Evolutionary conservation across 768 basidiomycete genomes (phyloP), one percentile per base, ranked within the genome.

Genomic region (Boletales sp.): DNA sequence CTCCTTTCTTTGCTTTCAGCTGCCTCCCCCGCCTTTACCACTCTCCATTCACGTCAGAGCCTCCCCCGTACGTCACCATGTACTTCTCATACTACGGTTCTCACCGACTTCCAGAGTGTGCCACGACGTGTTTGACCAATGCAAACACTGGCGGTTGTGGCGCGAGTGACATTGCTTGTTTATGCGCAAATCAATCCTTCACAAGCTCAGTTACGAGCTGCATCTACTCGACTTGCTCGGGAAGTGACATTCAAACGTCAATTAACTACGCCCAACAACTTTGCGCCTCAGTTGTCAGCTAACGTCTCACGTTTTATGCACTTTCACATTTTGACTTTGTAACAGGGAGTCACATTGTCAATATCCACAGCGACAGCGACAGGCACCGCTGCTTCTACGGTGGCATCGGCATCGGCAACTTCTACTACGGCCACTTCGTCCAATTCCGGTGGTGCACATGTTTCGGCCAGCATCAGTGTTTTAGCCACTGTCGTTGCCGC

Each of bases 261-360:
- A 61, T 76, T 44, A 17, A 48, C 0, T 65, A 62, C 46, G 75
- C 83, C 7, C 64, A 72, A 42, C 41, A 55, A 2, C 56, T 79
- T 38, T 85, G 84, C 53, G 60, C 60, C 0, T 65, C 71, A 39
- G 81, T 77, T 37, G 83, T 84, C 69, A 49, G 79, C 9, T n/a
- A 14, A 8, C 34, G 8, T 25, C 2, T 12, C 10, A 8, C 17
- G 7, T 28, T 21, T 10, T 8, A 35, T 25, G 36, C 8, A 21
- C 21, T 48, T 21, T 28, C 18, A 17, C 15, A 9, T 28, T 5
- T 31, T 44, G 21, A 50, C 15, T 47, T 41, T 41, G 40, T 46
- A 54, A 14, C 54, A 84, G 82, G 80, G 80, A 50, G 78, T 84
- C 6, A 80, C 77, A 7, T 66, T 84, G 54, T 74, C 65, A 9